These are phyloP conservation scores for Apiospora pterosperma DNA, from an alignment of 2,329 filamentous ascomycete species.

Conservation along the genomic window DNA sequence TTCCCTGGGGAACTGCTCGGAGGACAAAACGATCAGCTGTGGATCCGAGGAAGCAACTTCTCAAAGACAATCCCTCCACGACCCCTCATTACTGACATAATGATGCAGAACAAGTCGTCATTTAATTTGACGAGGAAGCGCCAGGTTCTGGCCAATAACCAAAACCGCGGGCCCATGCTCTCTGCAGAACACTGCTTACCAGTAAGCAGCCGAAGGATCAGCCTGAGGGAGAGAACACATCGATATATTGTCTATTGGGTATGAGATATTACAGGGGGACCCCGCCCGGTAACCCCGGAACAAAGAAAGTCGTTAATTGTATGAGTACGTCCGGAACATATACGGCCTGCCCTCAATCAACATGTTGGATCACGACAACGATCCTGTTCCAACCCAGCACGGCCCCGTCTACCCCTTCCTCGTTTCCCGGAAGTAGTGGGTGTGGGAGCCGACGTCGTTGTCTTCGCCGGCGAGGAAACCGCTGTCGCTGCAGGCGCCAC, in stretches of 20 bases:
- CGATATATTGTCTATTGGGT: not conserved
- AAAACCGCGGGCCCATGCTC: not conserved
- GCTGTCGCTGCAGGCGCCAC: not conserved
- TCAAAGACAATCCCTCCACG: not conserved
- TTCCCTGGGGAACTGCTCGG: too few species aligned
- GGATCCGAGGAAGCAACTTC: not conserved
- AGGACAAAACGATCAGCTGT: not conserved
- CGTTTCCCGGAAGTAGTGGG: not conserved
- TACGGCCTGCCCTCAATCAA: not conserved
- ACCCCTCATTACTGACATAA: not conserved
- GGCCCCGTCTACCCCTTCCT: not conserved
- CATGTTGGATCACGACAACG: not conserved
- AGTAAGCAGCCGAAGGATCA: not conserved
- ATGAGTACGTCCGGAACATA: not conserved
- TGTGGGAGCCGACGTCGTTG: not conserved
- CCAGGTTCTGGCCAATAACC: not conserved
- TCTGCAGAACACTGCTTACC: not conserved
- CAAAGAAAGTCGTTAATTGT: not conserved
- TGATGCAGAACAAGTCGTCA: not conserved
- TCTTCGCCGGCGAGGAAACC: not conserved
- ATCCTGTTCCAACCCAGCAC: not conserved
- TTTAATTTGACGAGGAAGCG: not conserved
- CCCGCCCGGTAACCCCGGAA: not conserved
- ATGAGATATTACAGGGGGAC: not conserved
- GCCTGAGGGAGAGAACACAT: not conserved